Conservation (phyloP, 1,284 basidiomycete species). For the Cryptococcus sp. region DNA sequence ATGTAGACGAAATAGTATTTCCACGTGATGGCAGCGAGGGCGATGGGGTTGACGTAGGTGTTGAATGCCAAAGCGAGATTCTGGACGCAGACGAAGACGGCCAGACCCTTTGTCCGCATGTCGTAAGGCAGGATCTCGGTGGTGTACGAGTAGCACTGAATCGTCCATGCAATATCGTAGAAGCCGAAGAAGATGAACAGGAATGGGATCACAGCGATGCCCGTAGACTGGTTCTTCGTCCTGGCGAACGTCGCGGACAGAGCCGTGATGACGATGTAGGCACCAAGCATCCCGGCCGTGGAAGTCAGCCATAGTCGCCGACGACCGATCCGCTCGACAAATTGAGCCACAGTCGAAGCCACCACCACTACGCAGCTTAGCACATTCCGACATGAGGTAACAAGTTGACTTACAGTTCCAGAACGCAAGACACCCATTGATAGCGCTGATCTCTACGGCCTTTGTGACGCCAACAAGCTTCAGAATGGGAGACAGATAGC, state of each 20-base stretch:
- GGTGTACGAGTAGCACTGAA: conserved; percentile 8
- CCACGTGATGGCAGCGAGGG: conserved; percentile 8
- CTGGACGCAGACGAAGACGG: conserved; percentile 21
- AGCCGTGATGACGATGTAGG: conserved; percentile 63
- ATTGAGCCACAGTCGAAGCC: conserved; percentile 35
- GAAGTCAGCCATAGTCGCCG: conserved; percentile 56
- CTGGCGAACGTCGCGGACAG: conserved; percentile 53
- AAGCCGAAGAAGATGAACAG: conserved; percentile 26
- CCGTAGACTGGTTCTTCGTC: not conserved
- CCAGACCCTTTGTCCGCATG: conserved; percentile 14
- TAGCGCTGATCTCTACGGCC: conserved; percentile 29
- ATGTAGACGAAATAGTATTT: conserved; percentile 19
- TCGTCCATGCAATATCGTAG: conserved; percentile 18
- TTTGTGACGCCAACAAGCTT: conserved; percentile 35
- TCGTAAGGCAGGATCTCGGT: conserved; percentile 13
- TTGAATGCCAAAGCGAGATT: conserved; percentile 20
- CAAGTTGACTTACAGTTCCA: conserved; percentile 21
- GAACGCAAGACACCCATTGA: conserved; percentile 30
- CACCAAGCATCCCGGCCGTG: conserved; percentile 64
- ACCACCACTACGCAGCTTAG: conserved; percentile 7
- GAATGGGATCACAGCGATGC: conserved; percentile 15
- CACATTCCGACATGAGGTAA: not conserved
- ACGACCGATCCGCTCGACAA: conserved; percentile 42
- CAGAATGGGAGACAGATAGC: conserved; percentile 39
- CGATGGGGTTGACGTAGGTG: conserved; percentile 17